A percentile compares a stretch with the other conserved stretches of the same genome.
These are phyloP conservation scores for Panicum hallii DNA, from an alignment of 202 grass and related monocot genomes.

Conservation along the genomic window DNA sequence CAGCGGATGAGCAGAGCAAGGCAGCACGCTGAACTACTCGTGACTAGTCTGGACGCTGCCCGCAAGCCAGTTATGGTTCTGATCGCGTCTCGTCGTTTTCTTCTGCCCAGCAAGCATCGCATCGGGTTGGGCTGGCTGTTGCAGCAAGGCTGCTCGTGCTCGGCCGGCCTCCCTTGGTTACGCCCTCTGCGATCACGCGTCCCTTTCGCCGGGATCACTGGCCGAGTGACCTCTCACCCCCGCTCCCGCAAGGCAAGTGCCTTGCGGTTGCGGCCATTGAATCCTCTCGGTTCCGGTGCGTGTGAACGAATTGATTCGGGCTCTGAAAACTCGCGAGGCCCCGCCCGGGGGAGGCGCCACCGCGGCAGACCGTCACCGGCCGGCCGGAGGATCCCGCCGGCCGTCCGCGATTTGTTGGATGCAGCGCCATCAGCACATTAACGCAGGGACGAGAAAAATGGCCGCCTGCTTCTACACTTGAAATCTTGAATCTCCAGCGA, in stretches of 20 bases:
- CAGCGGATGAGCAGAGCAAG: not conserved
- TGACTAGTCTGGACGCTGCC: no score
- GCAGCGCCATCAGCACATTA: not conserved
- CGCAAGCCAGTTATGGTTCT: not conserved
- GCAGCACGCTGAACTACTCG: not conserved
- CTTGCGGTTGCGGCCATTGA: constrained; percentile 22
- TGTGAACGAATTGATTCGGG: constrained; percentile 45
- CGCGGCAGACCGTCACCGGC: constrained; percentile 11
- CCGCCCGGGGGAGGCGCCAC: constrained; percentile 56
- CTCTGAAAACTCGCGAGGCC: not conserved
- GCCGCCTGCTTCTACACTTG: not conserved
- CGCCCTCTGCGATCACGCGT: constrained; percentile 13
- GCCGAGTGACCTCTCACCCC: not conserved
- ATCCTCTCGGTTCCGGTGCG: not conserved
- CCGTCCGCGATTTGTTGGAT: not conserved
- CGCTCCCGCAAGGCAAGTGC: not conserved
- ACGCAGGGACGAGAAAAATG: not conserved
- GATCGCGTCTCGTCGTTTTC: not conserved
- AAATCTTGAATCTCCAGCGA: not conserved
- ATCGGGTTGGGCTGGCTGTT: not conserved
- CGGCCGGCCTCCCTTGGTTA: constrained; percentile 26
- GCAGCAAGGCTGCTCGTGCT: no score
- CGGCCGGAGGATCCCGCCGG: no score
- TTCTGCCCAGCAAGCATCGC: not conserved
- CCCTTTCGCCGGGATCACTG: constrained; percentile 45